Evolutionary conservation across 306 rosid species (phyloP), one percentile per base, ranked within the genome.

Genomic region (Clitoria ternatea): DNA sequence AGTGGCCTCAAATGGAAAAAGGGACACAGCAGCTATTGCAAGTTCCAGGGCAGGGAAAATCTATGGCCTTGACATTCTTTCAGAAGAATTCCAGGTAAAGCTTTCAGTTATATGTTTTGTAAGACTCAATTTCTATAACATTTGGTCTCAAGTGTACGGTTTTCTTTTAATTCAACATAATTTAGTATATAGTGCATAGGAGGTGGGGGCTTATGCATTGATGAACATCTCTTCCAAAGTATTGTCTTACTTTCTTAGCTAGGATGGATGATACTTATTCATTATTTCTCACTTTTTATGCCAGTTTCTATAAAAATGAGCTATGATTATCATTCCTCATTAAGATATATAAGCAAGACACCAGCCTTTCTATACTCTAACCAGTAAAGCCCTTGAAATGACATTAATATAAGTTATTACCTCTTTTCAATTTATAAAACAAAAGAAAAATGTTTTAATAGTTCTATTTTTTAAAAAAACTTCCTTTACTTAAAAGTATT

Each of bases 1-100:
- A 40, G 91, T 85, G 74, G 84, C 83, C 22, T 64, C 84, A 61
- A 56, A 61, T 20, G 85, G 85, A 13, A 3, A 7, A 67, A 80
- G 81, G 71, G 85, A 84, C 22, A 76, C 76, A 7, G 94, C 83
- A 72, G 94, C 91, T 15, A 77, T 90, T 80, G 96, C 96, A 50
- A 82, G 96, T 76, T 81, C 88, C 39, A 76, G 82, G 73, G 91
- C 94, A 74, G 94, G 88, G 54, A 62, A 44, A 35, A 76, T 85
- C 20, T 90, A 90, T 77, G 91, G 88, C 54, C 90, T 90, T 26
- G 77, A 80, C 69, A 75, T 88, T 79, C 83, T 86, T 68, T 65
- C 63, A 0, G 86, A 86, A 29, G 81, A 76, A 33, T 47, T 90
- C 66, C 91, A 90, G 79, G 96, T 82, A 79, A 69, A 57, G 57